phyloP scores from a whole-genome alignment of 805 yeast species.

The Saccharomycopsis guyanensis region DNA sequence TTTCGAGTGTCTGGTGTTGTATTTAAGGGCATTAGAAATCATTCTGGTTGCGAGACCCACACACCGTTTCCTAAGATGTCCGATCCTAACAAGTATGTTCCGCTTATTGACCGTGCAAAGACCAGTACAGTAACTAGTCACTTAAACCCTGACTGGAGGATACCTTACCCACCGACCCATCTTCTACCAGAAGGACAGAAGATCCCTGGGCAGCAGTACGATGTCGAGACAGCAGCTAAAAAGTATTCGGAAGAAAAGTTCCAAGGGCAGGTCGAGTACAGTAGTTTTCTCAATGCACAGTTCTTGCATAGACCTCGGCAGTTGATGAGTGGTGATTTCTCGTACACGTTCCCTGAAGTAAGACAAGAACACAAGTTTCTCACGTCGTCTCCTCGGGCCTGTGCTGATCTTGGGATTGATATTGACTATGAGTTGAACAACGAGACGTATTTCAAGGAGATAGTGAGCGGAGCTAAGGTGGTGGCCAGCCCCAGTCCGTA shows the following conservation, averaged over 20 bases:
- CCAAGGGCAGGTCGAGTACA: slow-evolving; percentile 7
- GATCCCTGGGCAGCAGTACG: slow-evolving; percentile 1
- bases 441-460: slow-evolving; percentile 40
- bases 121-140: slow-evolving; percentile 3
- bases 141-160: slow-evolving; percentile 12
- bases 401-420: slow-evolving; percentile 52
- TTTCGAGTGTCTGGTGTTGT: too few relatives aligned
- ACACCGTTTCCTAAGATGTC: slow-evolving; percentile 6
- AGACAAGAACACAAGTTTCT: slow-evolving; percentile 47
- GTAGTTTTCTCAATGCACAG: slow-evolving; percentile 21
- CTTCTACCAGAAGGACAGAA: slow-evolving; percentile 14
- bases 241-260: slow-evolving; percentile 8
- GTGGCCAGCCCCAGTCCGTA: slow-evolving; percentile 56
- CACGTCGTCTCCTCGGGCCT: slow-evolving; percentile 51
- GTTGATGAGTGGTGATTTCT: slow-evolving; percentile 55
- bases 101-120: background rate
- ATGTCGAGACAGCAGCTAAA: background rate
- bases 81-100: background rate
- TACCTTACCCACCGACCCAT: slow-evolving; percentile 19
- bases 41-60: background rate
- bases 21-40: too few relatives aligned
- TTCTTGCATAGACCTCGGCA: slow-evolving; percentile 45
- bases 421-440: slow-evolving; percentile 19
- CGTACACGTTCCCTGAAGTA: slow-evolving; percentile 64
- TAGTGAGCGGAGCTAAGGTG: slow-evolving; percentile 56